These are phyloP conservation scores for Trichomonascus vanleenenianus DNA, from an alignment of 805 yeast species.

Conservation along the genomic window DNA sequence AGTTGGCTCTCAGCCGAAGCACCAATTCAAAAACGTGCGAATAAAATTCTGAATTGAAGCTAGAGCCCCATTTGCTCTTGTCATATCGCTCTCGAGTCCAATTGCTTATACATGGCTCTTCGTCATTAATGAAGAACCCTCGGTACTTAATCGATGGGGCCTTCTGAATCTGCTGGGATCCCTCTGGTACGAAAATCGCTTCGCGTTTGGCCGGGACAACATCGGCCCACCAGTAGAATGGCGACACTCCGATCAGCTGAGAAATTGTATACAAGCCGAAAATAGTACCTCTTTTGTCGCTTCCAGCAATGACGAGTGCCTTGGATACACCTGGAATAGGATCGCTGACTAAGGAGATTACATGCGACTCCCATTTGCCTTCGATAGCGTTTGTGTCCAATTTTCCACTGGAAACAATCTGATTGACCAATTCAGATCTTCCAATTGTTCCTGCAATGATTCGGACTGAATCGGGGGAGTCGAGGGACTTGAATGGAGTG, in stretches of 20 bases:
- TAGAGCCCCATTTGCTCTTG: slow-evolving; percentile 6
- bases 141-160: slow-evolving; percentile 13
- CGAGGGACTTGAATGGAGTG: slow-evolving; percentile 2
- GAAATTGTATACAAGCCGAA: slow-evolving; percentile 13
- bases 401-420: slow-evolving; percentile 8
- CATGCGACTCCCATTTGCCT: slow-evolving; percentile 13
- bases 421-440: slow-evolving; percentile 8
- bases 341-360: slow-evolving; percentile 2
- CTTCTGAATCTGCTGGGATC: slow-evolving; percentile 4
- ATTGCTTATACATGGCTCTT: slow-evolving; percentile 11
- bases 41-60: slow-evolving; percentile 10
- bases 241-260: slow-evolving; percentile 15
- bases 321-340: slow-evolving; percentile 5
- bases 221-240: slow-evolving; percentile 14
- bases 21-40: slow-evolving; percentile 11
- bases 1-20: slow-evolving; percentile 11
- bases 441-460: slow-evolving; percentile 15
- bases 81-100: slow-evolving; percentile 11
- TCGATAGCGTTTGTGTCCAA: slow-evolving; percentile 6
- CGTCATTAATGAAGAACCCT: slow-evolving; percentile 15
- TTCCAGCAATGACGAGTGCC: slow-evolving; percentile 14
- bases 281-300: slow-evolving; percentile 13
- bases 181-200: slow-evolving; percentile 6
- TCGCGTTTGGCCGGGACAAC: slow-evolving; percentile 4
- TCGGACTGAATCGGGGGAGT: slow-evolving; percentile 4